Percentiles rank a stretch among this genome's conserved stretches.
Conservation (phyloP, 805 yeast species). For the Suhomyces xylopsoci region DNA sequence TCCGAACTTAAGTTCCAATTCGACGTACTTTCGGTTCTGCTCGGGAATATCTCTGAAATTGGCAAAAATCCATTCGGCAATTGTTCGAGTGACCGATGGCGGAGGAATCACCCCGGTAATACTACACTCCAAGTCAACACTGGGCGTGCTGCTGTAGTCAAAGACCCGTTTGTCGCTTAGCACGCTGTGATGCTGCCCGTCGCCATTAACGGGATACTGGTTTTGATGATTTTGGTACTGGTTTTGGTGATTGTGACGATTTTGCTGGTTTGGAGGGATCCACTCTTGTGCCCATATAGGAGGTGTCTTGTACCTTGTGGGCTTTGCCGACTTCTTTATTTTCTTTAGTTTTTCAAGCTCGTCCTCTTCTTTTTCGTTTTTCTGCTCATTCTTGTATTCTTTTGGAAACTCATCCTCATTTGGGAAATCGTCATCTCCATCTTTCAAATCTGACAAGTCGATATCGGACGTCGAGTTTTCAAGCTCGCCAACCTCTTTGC, state of each 20-base stretch:
- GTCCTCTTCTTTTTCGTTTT: constrained; percentile 6
- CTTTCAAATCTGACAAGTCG: constrained; percentile 1
- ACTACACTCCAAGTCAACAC: neutral
- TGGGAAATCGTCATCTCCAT: neutral
- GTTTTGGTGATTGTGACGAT: neutral
- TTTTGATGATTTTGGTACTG: neutral
- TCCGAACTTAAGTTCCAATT: constrained; percentile 75
- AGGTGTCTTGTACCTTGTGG: constrained; percentile 58
- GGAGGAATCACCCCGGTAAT: neutral
- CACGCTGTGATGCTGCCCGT: neutral
- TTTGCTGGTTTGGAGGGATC: constrained; percentile 19
- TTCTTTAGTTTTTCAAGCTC: constrained; percentile 26
- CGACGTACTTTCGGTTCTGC: constrained; percentile 53
- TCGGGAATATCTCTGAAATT: constrained; percentile 63
- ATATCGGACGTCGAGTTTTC: neutral
- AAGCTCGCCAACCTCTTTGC: constrained; percentile 10
- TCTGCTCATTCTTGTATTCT: neutral
- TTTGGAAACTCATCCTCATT: neutral
- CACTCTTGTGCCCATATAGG: constrained; percentile 88
- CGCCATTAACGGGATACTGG: neutral
- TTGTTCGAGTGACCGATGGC: constrained; percentile 66
- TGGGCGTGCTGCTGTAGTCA: neutral
- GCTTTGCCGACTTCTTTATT: constrained; percentile 39
- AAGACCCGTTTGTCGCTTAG: constrained; percentile 4
- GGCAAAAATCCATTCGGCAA: constrained; percentile 89